These are phyloP conservation scores for Smallanthus sonchifolius DNA, from an alignment of 129 eudicot species.

Conservation along the genomic window DNA sequence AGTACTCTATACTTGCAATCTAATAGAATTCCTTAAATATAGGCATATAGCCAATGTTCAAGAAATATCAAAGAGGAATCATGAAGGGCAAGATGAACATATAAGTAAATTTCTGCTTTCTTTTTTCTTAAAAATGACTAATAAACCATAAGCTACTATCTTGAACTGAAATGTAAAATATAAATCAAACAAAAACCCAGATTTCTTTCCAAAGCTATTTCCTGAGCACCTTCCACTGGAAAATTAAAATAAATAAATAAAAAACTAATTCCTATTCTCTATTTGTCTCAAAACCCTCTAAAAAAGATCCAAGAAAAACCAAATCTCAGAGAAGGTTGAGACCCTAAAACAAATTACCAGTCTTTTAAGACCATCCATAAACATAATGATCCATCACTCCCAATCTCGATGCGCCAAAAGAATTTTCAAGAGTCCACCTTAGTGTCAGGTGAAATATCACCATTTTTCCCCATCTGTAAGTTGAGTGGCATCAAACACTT, in stretches of 20 bases:
- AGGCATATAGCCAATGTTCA: too few species aligned
- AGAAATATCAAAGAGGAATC: not conserved
- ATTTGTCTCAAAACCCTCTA: constrained; percentile 18
- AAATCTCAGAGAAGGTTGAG: not conserved
- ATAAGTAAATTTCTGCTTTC: constrained; percentile 17
- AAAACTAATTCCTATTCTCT: constrained; percentile 38
- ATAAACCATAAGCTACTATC: constrained; percentile 18
- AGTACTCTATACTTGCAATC: too few species aligned
- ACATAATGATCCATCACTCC: not conserved
- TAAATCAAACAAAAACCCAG: constrained; percentile 32
- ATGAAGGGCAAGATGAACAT: not conserved
- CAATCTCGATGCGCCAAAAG: not conserved
- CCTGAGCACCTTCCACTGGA: constrained; percentile 7
- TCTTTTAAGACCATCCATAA: too few species aligned
- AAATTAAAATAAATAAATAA: constrained; percentile 16
- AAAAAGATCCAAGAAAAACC: constrained; percentile 12
- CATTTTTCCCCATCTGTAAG: constrained; percentile 34
- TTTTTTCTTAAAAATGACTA: not conserved
- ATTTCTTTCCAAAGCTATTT: not conserved
- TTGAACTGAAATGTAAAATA: not conserved
- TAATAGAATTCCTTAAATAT: too few species aligned
- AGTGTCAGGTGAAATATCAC: constrained; percentile 21
- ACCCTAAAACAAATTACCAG: too few species aligned
- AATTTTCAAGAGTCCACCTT: constrained; percentile 41
- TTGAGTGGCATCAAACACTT: constrained; percentile 30